phyloP scores from a whole-genome alignment of 1,139 yeast species.

The Nadsonia starkeyi-henricii region DNA sequence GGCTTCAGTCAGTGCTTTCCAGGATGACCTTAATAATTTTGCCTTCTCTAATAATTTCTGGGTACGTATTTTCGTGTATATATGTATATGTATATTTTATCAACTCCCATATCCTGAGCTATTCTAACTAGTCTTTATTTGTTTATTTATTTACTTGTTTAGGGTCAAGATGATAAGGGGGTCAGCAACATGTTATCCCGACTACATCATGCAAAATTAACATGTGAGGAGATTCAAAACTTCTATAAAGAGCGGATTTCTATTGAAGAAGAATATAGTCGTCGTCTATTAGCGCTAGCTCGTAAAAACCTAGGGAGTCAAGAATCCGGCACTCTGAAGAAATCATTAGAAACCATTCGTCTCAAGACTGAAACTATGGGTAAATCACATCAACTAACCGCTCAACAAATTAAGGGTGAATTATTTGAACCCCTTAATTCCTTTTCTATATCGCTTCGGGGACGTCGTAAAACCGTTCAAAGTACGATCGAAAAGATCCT shows the following conservation, averaged over 20 bases:
- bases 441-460: conserved; percentile 30
- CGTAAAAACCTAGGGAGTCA: conserved; percentile 38
- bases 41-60: neutral
- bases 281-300: conserved; percentile 31
- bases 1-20: conserved; percentile 20
- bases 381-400: conserved; percentile 33
- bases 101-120: neutral
- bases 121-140: neutral
- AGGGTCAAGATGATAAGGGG: conserved; percentile 42
- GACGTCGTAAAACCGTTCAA: conserved; percentile 34
- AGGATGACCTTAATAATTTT: neutral
- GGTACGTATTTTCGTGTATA: neutral
- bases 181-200: conserved; percentile 33
- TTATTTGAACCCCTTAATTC: conserved; percentile 31
- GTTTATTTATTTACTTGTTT: conserved; percentile 31
- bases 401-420: conserved; percentile 30
- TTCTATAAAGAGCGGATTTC: conserved; percentile 35
- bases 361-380: conserved; percentile 41
- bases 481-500: conserved; percentile 29
- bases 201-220: conserved; percentile 35
- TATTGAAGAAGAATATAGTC: conserved; percentile 63
- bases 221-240: conserved; percentile 30
- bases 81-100: neutral
- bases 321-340: conserved; percentile 47
- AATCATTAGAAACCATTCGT: conserved; percentile 45